phyloP scores from a whole-genome alignment of 2,329 filamentous ascomycete genomes.

The Claviceps humidiphila region DNA sequence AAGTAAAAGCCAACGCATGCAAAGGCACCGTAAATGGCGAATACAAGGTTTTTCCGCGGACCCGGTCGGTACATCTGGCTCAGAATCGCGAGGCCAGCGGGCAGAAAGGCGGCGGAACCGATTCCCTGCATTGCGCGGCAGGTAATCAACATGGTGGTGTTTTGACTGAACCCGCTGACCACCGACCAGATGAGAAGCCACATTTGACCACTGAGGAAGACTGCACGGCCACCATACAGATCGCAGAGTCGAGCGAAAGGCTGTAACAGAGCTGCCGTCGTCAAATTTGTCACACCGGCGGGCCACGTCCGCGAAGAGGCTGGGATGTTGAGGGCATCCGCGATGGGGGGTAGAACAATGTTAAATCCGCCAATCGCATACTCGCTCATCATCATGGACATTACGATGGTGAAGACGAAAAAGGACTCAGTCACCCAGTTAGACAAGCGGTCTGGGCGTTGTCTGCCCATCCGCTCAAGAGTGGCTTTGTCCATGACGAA shows the following conservation, averaged over 20 bases:
- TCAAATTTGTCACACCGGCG: slow-evolving; percentile 47
- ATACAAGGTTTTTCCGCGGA: slow-evolving; percentile 56
- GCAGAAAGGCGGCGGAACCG: slow-evolving; percentile 55
- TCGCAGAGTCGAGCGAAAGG: slow-evolving; percentile 49
- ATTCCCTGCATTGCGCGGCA: slow-evolving; percentile 64
- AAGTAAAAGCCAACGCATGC: slow-evolving; percentile 46
- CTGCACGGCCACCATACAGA: slow-evolving; percentile 46
- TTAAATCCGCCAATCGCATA: slow-evolving; percentile 68
- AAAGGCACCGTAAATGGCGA: slow-evolving; percentile 45
- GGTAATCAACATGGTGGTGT: slow-evolving; percentile 56
- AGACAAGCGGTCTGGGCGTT: slow-evolving; percentile 44
- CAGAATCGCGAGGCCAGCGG: slow-evolving; percentile 58
- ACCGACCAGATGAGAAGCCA: slow-evolving; percentile 61
- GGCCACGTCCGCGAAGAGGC: slow-evolving; percentile 49
- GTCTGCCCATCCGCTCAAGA: slow-evolving; percentile 48
- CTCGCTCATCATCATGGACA: slow-evolving; percentile 54
- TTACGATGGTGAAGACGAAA: slow-evolving; percentile 49
- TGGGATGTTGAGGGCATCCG: slow-evolving; percentile 49
- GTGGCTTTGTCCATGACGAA: slow-evolving; percentile 15
- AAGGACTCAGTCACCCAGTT: slow-evolving; percentile 41
- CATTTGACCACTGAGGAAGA: slow-evolving; percentile 45
- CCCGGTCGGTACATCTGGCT: slow-evolving; percentile 58
- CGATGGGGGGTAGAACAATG: slow-evolving; percentile 56
- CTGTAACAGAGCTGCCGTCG: slow-evolving; percentile 44
- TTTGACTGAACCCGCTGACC: slow-evolving; percentile 54